A percentile compares a stretch with the other conserved stretches of the same genome.
Conservation (phyloP, 2,329 filamentous ascomycete genomes). For the Sphaerulina musiva region DNA sequence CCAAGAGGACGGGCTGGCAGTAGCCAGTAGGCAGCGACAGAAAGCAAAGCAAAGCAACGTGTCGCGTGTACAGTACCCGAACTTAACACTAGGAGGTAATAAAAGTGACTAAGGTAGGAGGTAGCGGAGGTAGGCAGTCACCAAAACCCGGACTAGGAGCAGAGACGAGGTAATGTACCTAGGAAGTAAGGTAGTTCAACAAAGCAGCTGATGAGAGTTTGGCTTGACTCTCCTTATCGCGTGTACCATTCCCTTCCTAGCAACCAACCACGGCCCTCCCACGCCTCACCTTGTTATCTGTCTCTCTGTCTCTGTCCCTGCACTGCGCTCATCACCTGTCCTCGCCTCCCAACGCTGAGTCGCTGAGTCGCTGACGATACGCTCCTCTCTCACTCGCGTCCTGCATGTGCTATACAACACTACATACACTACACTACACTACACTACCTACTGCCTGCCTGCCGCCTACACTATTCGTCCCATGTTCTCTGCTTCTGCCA, state of each 20-base stretch:
- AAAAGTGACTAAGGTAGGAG: too few species aligned
- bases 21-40: background rate
- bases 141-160: too few species aligned
- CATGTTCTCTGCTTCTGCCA: background rate
- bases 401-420: background rate
- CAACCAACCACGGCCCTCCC: constrained; percentile 3
- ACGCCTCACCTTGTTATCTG: background rate
- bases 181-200: too few species aligned
- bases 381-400: background rate
- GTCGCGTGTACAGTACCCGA: background rate
- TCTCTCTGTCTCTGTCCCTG: background rate
- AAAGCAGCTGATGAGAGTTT: background rate
- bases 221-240: constrained; percentile 10
- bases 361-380: background rate
- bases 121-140: too few species aligned
- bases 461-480: background rate
- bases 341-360: background rate
- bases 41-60: background rate
- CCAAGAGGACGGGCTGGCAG: background rate
- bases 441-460: too few species aligned
- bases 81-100: too few species aligned
- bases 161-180: too few species aligned
- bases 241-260: background rate
- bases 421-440: too few species aligned
- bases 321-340: background rate